Evolutionary conservation across 805 yeast genomes (phyloP).

Genomic region (Diddensiella transvaalensis): DNA sequence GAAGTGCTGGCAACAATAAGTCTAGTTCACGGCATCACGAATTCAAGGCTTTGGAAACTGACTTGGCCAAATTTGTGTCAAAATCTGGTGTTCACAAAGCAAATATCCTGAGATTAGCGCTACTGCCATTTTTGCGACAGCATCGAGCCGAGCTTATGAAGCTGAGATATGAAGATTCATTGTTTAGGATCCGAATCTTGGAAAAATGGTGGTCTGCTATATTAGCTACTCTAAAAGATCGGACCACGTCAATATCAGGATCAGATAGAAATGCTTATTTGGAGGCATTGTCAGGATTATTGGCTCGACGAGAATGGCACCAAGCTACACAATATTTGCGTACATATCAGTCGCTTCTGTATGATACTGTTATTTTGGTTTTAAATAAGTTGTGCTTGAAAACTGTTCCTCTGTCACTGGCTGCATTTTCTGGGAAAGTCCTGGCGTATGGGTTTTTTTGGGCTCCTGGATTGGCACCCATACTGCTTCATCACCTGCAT

Average conservation of each 20-base stretch:
- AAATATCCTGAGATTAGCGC: constrained; percentile 41
- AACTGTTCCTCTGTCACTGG: constrained; percentile 49
- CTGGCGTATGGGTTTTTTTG: constrained; percentile 60
- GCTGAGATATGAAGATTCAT: constrained; percentile 16
- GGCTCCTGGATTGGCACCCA: constrained; percentile 53
- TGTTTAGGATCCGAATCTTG: constrained; percentile 26
- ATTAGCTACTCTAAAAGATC: constrained; percentile 31
- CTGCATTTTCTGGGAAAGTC: constrained; percentile 68
- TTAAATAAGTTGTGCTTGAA: constrained; percentile 48
- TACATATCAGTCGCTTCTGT: constrained; percentile 32
- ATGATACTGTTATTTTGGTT: constrained; percentile 52
- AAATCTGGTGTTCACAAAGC: constrained; percentile 34
- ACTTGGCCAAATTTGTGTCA: constrained; percentile 27
- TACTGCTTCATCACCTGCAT: constrained; percentile 30
- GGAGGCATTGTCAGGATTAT: constrained; percentile 38
- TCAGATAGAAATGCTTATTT: constrained; percentile 39
- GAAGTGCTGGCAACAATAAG: neutral
- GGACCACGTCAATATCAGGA: constrained; percentile 27
- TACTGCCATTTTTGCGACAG: constrained; percentile 37
- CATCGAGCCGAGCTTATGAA: constrained; percentile 25
- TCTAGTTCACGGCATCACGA: constrained; percentile 14
- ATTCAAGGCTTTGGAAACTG: constrained; percentile 30
- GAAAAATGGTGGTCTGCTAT: constrained; percentile 38
- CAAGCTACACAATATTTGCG: constrained; percentile 15
- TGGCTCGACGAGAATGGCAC: constrained; percentile 39